Conservation (phyloP, 108 stramenopile genomes). For the Nitzschia sp. region DNA sequence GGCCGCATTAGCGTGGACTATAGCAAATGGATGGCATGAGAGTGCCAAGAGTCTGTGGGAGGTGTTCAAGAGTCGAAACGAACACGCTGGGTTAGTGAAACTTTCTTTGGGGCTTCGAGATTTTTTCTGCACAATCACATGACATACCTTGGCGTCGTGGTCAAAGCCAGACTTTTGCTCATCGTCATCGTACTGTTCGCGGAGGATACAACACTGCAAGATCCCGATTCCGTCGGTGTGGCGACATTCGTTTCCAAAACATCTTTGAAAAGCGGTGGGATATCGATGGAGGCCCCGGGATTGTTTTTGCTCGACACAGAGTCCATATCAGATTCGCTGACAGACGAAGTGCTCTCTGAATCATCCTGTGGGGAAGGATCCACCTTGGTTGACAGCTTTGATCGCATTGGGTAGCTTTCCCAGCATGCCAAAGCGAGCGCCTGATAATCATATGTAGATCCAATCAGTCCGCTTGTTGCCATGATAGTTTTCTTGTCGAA, state of each 20-base stretch:
- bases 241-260: background rate
- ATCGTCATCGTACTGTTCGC: constrained; percentile 19
- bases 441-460: constrained; percentile 5
- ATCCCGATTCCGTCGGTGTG: background rate
- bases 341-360: constrained; percentile 10
- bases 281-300: background rate
- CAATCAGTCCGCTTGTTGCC: background rate
- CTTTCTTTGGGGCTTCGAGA: too few relatives aligned
- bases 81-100: background rate
- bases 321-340: constrained; percentile 35
- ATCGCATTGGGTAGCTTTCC: constrained; percentile 3
- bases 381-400: background rate
- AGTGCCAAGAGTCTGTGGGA: constrained; percentile 24
- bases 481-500: background rate
- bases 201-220: constrained; percentile 22
- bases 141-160: constrained; percentile 30
- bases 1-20: constrained; percentile 43
- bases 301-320: constrained; percentile 23
- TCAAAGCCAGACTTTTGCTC: constrained; percentile 26
- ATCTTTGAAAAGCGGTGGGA: constrained; percentile 25
- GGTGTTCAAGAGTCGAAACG: background rate
- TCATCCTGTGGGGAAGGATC: background rate
- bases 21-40: constrained; percentile 30
- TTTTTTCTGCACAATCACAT: background rate
- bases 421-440: background rate